Percentiles rank a stretch among this genome's conserved stretches.
Conservation (phyloP, 345 rosid species). For the Citrus mangshanensis region DNA sequence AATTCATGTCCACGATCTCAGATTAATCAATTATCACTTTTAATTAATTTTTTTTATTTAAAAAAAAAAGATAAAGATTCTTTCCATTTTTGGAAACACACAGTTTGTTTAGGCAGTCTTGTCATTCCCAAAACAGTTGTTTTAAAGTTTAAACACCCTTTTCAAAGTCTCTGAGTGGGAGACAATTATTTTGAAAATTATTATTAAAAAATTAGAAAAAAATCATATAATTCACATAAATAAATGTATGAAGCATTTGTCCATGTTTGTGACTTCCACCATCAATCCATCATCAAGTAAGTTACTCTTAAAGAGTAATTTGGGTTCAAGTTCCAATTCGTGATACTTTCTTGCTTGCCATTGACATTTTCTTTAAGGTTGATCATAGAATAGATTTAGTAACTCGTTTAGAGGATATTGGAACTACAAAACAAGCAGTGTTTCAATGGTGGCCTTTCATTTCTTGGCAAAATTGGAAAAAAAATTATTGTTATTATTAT, state of each 20-base stretch:
- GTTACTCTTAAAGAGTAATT: background rate
- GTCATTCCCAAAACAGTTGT: constrained; percentile 15
- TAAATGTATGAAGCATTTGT: background rate
- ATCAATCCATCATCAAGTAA: background rate
- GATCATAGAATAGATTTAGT: background rate
- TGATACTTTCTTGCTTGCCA: background rate
- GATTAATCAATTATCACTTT: constrained; percentile 7
- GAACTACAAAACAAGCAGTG: too few species aligned
- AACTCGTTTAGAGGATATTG: too few species aligned
- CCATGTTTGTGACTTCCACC: background rate
- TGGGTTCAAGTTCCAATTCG: background rate
- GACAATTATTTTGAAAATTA: constrained; percentile 10
- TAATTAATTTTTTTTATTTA: background rate
- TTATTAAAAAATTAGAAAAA: background rate
- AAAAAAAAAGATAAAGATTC: constrained; percentile 2
- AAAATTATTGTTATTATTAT: background rate
- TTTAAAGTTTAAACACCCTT: background rate
- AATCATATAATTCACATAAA: background rate
- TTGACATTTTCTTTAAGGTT: background rate
- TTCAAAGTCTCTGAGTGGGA: constrained; percentile 18
- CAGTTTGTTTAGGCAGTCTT: constrained; percentile 17
- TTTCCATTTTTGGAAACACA: constrained; percentile 28
- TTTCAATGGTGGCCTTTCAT: background rate
- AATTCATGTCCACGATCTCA: background rate
- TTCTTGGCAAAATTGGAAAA: background rate